Conservation (phyloP, 2,329 filamentous ascomycete genomes). For the Aspergillus sp. region DNA sequence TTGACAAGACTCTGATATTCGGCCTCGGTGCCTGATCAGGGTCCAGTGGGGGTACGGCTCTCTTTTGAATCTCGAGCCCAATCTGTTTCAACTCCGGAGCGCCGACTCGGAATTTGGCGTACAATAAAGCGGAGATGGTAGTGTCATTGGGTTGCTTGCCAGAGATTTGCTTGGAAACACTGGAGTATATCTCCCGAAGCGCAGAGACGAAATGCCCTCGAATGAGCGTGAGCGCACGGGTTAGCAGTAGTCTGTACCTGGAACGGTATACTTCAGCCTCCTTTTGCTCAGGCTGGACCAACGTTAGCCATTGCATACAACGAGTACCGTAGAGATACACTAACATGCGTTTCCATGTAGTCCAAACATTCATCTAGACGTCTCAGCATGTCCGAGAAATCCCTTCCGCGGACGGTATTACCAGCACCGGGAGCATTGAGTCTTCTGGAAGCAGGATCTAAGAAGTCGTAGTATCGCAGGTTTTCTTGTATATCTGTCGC, state of each 20-base stretch:
- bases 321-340: conserved; percentile 16
- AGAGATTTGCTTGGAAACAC: conserved; percentile 54
- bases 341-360: conserved; percentile 81
- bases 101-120: conserved; percentile 61
- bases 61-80: conserved; percentile 58
- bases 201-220: conserved; percentile 56
- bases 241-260: conserved; percentile 73
- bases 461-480: conserved; percentile 86
- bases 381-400: conserved; percentile 78
- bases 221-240: conserved; percentile 56
- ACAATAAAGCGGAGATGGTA: conserved; percentile 60
- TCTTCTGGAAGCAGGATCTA: conserved; percentile 80
- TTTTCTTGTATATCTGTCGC: conserved; percentile 81
- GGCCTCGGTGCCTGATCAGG: conserved; percentile 50
- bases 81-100: conserved; percentile 57
- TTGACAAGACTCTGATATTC: conserved; percentile 59
- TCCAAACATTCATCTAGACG: conserved; percentile 84
- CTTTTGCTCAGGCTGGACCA: conserved; percentile 61
- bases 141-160: conserved; percentile 62
- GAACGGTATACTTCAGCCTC: conserved; percentile 83
- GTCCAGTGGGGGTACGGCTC: conserved; percentile 51
- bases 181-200: conserved; percentile 53
- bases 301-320: conserved; percentile 14
- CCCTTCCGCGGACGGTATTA: conserved; percentile 70
- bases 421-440: conserved; percentile 87